Evolutionary conservation across 116 monocot species (phyloP).

Genomic region (Zostera marina): DNA sequence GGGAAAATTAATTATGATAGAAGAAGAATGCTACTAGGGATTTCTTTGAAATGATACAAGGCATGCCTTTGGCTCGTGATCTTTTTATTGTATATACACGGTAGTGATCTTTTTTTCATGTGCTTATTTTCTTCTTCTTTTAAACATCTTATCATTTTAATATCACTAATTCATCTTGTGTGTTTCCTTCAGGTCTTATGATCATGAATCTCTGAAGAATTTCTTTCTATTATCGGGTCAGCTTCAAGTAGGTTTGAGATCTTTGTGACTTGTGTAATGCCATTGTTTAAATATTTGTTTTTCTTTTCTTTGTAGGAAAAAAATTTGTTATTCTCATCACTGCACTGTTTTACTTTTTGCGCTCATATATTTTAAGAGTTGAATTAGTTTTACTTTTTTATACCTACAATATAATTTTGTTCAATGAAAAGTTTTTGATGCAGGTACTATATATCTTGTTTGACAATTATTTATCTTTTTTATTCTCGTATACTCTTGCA

Average conservation of each 20-base stretch:
- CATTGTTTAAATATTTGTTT: background rate
- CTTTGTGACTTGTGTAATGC: background rate
- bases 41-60: slow-evolving; percentile 78
- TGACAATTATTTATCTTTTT: background rate
- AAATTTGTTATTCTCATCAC: background rate
- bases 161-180: background rate
- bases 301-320: background rate
- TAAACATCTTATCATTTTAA: background rate
- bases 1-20: slow-evolving; percentile 3
- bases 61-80: slow-evolving; percentile 82
- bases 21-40: slow-evolving; percentile 53
- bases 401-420: too few species aligned
- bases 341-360: background rate
- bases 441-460: too few species aligned
- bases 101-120: slow-evolving; percentile 15
- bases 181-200: slow-evolving; percentile 40
- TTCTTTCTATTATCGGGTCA: slow-evolving; percentile 77
- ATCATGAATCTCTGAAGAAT: slow-evolving; percentile 83
- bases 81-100: slow-evolving; percentile 79
- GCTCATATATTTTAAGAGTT: background rate
- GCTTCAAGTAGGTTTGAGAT: slow-evolving; percentile 47
- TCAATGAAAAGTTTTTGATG: too few species aligned
- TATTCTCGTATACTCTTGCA: background rate
- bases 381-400: too few species aligned
- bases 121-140: background rate